Conservation (phyloP, 257 asterid species). For the Nicotiana otophora region DNA sequence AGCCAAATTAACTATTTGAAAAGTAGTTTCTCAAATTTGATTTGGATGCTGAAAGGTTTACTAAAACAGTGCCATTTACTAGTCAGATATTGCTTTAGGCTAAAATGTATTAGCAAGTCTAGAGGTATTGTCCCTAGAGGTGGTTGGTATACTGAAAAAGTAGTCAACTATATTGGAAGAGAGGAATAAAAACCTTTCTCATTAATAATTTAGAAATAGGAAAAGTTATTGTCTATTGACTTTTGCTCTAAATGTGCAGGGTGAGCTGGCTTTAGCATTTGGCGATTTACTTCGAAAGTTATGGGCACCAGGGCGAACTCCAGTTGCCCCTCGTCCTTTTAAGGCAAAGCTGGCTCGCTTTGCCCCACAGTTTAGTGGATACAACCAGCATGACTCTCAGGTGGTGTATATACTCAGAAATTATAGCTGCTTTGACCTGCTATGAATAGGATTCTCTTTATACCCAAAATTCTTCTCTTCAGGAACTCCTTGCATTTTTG, state of each 20-base stretch:
- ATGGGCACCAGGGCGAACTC: slow-evolving; percentile 95
- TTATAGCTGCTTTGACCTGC: neutral
- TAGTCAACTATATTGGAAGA: neutral
- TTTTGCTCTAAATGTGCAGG: slow-evolving; percentile 43
- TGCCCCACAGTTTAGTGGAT: slow-evolving; percentile 99
- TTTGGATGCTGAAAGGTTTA: neutral
- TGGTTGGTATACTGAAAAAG: neutral
- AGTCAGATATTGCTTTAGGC: neutral
- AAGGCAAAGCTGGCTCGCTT: slow-evolving; percentile 92
- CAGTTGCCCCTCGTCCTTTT: slow-evolving; percentile 91
- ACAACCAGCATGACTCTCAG: slow-evolving; percentile 99
- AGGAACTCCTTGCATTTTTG: slow-evolving; percentile 99
- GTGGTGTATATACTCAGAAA: slow-evolving; percentile 17
- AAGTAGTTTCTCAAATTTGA: slow-evolving; percentile 4
- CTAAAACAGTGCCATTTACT: neutral
- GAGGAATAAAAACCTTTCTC: neutral
- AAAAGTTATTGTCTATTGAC: neutral
- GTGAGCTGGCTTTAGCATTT: slow-evolving; percentile 98
- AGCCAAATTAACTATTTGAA: neutral
- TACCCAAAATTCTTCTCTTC: slow-evolving; percentile 17
- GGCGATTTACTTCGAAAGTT: slow-evolving; percentile 93
- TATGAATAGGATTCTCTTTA: neutral
- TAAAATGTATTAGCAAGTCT: neutral
- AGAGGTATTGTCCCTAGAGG: neutral
- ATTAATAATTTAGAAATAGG: neutral